Evolutionary conservation across 768 basidiomycete species (phyloP).

Genomic region (Scleroderma bovista): DNA sequence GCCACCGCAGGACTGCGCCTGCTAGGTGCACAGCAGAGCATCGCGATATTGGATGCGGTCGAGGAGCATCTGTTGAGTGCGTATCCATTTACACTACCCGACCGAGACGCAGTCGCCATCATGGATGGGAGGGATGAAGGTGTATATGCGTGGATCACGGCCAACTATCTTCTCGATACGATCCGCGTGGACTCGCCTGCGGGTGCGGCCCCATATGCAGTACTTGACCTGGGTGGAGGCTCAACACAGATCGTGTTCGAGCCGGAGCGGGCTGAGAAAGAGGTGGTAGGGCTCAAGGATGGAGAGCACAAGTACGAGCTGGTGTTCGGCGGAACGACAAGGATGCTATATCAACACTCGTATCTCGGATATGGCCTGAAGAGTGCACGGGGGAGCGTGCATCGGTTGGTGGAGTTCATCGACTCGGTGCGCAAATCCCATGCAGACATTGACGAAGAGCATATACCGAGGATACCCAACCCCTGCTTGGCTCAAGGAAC

Average conservation of each 20-base stretch:
- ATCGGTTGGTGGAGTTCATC: slow-evolving; percentile 89
- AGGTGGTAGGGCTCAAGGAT: slow-evolving; percentile 43
- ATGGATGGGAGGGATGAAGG: slow-evolving; percentile 98
- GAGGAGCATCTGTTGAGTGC: slow-evolving; percentile 45
- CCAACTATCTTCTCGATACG: slow-evolving; percentile 83
- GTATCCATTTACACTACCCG: slow-evolving; percentile 67
- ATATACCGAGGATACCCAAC: slow-evolving; percentile 37
- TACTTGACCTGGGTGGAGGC: slow-evolving; percentile 93
- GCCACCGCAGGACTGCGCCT: slow-evolving; percentile 87
- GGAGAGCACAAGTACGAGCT: slow-evolving; percentile 93
- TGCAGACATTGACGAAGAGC: slow-evolving; percentile 1
- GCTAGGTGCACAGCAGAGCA: slow-evolving; percentile 55
- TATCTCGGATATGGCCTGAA: slow-evolving; percentile 96
- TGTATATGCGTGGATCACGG: slow-evolving; percentile 98
- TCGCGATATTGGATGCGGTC: slow-evolving; percentile 74
- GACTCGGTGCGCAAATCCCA: slow-evolving; percentile 33
- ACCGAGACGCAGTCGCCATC: slow-evolving; percentile 66
- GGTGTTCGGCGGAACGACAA: slow-evolving; percentile 60
- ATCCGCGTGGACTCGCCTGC: slow-evolving; percentile 50
- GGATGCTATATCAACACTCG: slow-evolving; percentile 93
- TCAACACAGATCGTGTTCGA: slow-evolving; percentile 98
- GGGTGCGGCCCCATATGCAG: slow-evolving; percentile 65
- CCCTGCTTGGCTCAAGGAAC: slow-evolving; percentile 78
- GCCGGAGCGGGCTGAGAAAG: slow-evolving; percentile 40
- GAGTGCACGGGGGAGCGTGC: slow-evolving; percentile 78